Evolutionary conservation across 2,329 filamentous ascomycete species (phyloP).

Genomic region (Trichoderma semiorbis): DNA sequence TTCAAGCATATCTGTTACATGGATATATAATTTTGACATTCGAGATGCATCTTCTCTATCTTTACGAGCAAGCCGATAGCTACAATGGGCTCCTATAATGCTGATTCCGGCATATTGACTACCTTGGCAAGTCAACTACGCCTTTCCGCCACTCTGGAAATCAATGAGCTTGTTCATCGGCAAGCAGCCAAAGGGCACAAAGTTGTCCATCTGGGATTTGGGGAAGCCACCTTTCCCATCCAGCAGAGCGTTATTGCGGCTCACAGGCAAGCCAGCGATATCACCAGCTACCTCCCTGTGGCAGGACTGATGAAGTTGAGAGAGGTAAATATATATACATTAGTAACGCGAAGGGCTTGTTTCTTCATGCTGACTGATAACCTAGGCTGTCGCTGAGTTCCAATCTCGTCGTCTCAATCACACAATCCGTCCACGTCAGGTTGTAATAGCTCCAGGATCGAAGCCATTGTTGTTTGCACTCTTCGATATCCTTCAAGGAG

Average conservation of each 20-base stretch:
- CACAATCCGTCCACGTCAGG: neutral
- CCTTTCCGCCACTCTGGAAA: neutral
- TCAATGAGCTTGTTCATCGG: neutral
- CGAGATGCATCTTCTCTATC: neutral
- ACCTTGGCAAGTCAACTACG: neutral
- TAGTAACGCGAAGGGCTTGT: neutral
- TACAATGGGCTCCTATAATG: neutral
- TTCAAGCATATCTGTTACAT: neutral
- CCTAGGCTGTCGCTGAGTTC: neutral
- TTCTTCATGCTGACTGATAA: neutral
- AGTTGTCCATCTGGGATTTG: neutral
- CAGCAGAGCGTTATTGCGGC: neutral
- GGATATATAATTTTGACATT: neutral
- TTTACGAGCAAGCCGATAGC: neutral
- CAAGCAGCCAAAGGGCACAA: neutral
- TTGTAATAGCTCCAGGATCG: neutral
- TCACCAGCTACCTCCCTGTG: neutral
- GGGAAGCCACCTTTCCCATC: neutral
- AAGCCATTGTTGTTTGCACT: neutral
- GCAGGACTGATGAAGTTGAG: neutral
- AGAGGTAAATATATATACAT: neutral
- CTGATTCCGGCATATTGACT: neutral
- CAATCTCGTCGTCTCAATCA: neutral
- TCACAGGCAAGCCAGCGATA: neutral
- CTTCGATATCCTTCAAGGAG: neutral